These are phyloP conservation scores for Kodamaea derodonti DNA, from an alignment of 1,139 yeast genomes.

Conservation along the genomic window DNA sequence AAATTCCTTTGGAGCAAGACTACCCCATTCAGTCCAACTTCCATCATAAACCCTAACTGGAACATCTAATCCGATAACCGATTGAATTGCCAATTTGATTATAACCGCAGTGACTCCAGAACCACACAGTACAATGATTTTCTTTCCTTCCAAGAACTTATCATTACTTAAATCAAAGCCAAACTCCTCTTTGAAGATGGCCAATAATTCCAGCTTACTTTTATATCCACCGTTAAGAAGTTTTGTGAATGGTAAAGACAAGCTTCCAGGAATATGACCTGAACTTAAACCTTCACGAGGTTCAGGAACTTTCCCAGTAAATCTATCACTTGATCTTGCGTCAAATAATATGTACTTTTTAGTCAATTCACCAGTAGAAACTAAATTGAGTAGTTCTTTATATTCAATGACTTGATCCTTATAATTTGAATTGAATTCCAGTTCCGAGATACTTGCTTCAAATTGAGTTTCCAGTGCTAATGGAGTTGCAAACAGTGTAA, in stretches of 20 bases:
- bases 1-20: constrained; percentile 36
- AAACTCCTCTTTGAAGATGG: constrained; percentile 41
- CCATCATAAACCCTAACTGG: constrained; percentile 85
- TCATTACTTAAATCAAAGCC: constrained; percentile 29
- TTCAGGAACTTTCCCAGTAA: constrained; percentile 76
- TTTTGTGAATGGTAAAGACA: constrained; percentile 69
- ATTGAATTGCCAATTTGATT: constrained; percentile 49
- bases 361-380: constrained; percentile 44
- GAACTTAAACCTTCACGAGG: constrained; percentile 84
- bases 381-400: constrained; percentile 60
- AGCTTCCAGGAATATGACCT: constrained; percentile 84
- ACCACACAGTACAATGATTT: constrained; percentile 85
- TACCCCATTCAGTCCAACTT: constrained; percentile 79
- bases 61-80: constrained; percentile 55
- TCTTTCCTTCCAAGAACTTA: constrained; percentile 24
- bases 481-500: constrained; percentile 5
- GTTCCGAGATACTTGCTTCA: constrained; percentile 18
- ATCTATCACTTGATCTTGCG: constrained; percentile 76
- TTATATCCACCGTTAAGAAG: constrained; percentile 54
- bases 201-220: constrained; percentile 40
- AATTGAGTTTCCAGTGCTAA: constrained; percentile 12
- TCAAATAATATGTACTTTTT: constrained; percentile 60
- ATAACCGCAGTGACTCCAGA: constrained; percentile 94
- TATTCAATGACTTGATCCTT: constrained; percentile 53
- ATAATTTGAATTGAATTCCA: constrained; percentile 26